Conservation (phyloP, 345 rosid genomes). For the Dovyalis caffra region DNA sequence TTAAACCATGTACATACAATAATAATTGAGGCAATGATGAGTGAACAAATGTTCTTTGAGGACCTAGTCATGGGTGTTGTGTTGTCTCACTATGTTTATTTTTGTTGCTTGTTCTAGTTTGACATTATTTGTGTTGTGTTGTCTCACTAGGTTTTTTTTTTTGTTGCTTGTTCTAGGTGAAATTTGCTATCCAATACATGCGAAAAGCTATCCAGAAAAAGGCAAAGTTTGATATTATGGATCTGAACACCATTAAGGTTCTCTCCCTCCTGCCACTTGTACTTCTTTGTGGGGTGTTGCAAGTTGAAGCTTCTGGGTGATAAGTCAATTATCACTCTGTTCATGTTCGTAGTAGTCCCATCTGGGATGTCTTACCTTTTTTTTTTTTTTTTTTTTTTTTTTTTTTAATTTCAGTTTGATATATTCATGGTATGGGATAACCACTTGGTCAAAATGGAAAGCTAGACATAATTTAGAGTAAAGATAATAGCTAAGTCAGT, state of each 20-base stretch:
- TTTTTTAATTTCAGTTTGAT: background rate
- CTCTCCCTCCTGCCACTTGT: constrained; percentile 6
- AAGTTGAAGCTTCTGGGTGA: background rate
- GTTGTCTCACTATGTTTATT: constrained; percentile 6
- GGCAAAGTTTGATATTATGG: constrained; percentile 81
- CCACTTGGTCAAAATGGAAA: background rate
- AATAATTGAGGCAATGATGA: background rate
- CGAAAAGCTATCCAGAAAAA: constrained; percentile 70
- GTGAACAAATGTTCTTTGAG: background rate
- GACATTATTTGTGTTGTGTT: constrained; percentile 12
- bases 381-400: background rate
- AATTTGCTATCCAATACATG: constrained; percentile 89
- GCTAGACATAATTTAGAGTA: background rate
- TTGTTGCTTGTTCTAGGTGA: constrained; percentile 57
- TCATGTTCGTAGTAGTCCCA: background rate
- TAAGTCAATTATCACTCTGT: background rate
- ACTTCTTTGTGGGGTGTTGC: constrained; percentile 14
- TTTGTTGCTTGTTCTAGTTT: constrained; percentile 39
- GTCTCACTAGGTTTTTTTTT: background rate
- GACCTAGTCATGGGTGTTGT: background rate
- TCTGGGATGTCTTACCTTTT: background rate
- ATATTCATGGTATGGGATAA: background rate
- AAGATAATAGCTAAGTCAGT: background rate
- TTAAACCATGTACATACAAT: background rate
- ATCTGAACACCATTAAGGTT: constrained; percentile 82